Evolutionary conservation across 306 rosid genomes (phyloP).

Genomic region (Notholithocarpus densiflorus): DNA sequence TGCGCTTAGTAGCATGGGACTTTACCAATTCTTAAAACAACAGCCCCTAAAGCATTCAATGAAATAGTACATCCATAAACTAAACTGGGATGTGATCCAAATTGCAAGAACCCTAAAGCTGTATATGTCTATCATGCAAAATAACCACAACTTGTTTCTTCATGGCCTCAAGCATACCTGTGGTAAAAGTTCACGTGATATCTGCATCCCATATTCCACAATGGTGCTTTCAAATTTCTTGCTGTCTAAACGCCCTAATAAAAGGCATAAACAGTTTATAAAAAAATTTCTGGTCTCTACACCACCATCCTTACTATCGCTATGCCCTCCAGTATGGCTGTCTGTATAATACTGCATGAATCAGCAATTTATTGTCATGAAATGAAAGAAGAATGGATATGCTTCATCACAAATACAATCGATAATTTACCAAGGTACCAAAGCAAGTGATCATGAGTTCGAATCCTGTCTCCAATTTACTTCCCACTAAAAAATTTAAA

Average conservation of each 20-base stretch:
- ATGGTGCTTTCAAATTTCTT: slow-evolving; percentile 57
- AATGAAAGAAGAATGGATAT: slow-evolving; percentile 7
- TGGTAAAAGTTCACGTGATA: slow-evolving; percentile 60
- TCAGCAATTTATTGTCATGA: slow-evolving; percentile 32
- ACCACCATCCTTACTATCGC: slow-evolving; percentile 55
- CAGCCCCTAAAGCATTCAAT: neutral
- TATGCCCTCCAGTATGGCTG: slow-evolving; percentile 42
- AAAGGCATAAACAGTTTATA: slow-evolving; percentile 79
- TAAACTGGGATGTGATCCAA: neutral
- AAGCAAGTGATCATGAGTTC: too few species aligned
- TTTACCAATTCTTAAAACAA: neutral
- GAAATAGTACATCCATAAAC: neutral
- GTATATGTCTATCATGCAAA: slow-evolving; percentile 16
- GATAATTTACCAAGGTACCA: too few species aligned
- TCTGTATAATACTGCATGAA: slow-evolving; percentile 64
- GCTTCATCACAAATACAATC: neutral
- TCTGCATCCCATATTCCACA: slow-evolving; percentile 62
- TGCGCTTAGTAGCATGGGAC: neutral
- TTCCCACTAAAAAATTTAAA: too few species aligned
- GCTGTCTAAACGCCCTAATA: slow-evolving; percentile 71
- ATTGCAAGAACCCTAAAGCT: slow-evolving; percentile 19
- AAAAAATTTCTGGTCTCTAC: slow-evolving; percentile 77
- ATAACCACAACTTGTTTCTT: slow-evolving; percentile 18
- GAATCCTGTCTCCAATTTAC: too few species aligned
- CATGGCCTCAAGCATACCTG: slow-evolving; percentile 49